Conservation (phyloP, 306 rosid species). For the Sicyos edulis region DNA sequence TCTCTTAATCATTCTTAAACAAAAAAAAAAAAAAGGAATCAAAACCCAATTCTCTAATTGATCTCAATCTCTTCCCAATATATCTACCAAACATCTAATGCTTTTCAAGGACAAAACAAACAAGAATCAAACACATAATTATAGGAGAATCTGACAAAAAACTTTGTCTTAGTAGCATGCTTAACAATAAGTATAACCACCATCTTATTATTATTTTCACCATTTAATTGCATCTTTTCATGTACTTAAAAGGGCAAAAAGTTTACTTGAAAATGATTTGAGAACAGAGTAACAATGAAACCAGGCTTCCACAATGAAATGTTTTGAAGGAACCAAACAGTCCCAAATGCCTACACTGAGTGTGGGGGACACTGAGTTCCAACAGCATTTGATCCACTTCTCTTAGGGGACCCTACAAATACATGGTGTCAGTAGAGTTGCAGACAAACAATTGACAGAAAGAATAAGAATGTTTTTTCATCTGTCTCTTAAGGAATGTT, state of each 20-base stretch:
- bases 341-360: neutral
- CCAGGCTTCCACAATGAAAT: slow-evolving; percentile 14
- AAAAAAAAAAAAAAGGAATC: slow-evolving; percentile 2
- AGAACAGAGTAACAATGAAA: slow-evolving; percentile 13
- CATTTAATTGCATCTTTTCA: neutral
- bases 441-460: slow-evolving; percentile 18
- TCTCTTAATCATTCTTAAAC: neutral
- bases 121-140: slow-evolving; percentile 14
- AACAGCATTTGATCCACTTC: slow-evolving; percentile 1
- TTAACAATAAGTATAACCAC: neutral
- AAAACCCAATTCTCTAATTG: neutral
- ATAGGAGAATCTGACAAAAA: slow-evolving; percentile 19
- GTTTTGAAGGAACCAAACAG: slow-evolving; percentile 15
- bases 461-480: slow-evolving; percentile 16
- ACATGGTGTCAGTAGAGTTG: neutral
- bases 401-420: slow-evolving; percentile 8
- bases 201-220: neutral
- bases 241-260: neutral
- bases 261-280: neutral
- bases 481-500: neutral
- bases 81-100: slow-evolving; percentile 6
- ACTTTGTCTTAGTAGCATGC: slow-evolving; percentile 15
- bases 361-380: slow-evolving; percentile 1
- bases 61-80: slow-evolving; percentile 5
- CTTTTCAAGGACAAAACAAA: slow-evolving; percentile 6